Conservation (phyloP, 208 protist species). For the Trypanosomatidae sp. region DNA sequence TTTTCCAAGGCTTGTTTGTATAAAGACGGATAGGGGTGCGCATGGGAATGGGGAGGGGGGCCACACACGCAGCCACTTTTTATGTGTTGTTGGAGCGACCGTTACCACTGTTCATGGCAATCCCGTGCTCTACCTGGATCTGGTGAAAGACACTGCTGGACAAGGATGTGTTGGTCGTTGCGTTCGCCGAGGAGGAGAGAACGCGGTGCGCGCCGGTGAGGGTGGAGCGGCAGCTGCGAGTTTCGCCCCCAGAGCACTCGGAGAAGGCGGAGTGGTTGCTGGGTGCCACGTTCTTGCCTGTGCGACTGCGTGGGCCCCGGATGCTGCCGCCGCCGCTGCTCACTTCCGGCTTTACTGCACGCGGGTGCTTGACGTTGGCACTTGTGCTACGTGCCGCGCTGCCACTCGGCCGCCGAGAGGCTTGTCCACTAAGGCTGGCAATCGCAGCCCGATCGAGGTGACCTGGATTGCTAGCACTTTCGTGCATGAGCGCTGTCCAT, state of each 20-base stretch:
- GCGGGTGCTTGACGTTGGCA: slow-evolving; percentile 41
- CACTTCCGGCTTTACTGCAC: slow-evolving; percentile 47
- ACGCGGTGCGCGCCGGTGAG: slow-evolving; percentile 36
- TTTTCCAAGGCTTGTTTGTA: not conserved
- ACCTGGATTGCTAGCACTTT: slow-evolving; percentile 19
- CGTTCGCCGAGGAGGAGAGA: slow-evolving; percentile 40
- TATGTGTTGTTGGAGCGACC: slow-evolving; percentile 3
- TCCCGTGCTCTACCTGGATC: slow-evolving; percentile 18
- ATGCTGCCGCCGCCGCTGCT: slow-evolving; percentile 24
- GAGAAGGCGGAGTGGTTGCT: slow-evolving; percentile 84
- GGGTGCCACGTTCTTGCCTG: slow-evolving; percentile 59
- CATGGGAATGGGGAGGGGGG: not conserved
- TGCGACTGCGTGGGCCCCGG: slow-evolving; percentile 49
- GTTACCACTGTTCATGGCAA: slow-evolving; percentile 12
- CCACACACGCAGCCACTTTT: not conserved
- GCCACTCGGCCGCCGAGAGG: slow-evolving; percentile 22
- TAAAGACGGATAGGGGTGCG: not conserved
- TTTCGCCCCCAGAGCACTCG: slow-evolving; percentile 84
- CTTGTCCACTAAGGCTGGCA: slow-evolving; percentile 23
- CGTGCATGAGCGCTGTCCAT: slow-evolving; percentile 24
- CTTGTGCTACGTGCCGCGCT: slow-evolving; percentile 25
- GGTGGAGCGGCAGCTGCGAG: slow-evolving; percentile 63
- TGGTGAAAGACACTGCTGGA: slow-evolving; percentile 34
- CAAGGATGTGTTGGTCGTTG: slow-evolving; percentile 52
- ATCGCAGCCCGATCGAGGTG: slow-evolving; percentile 32